phyloP scores from a whole-genome alignment of 805 yeast genomes.

The Ogataea sp. region DNA sequence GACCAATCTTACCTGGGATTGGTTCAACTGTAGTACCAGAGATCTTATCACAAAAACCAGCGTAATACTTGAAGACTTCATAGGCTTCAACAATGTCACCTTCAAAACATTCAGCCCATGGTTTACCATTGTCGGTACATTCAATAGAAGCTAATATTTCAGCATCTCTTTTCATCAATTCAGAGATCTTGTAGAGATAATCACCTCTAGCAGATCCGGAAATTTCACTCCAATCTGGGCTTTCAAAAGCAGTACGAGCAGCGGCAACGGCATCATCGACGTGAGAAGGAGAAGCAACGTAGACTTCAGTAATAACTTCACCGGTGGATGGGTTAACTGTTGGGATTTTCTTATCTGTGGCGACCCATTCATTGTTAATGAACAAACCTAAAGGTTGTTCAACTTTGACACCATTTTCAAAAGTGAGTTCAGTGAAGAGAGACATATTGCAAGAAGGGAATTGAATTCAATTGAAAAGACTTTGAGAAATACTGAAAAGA shows the following conservation, averaged over 20 bases:
- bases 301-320: conserved; percentile 49
- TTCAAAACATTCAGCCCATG: conserved; percentile 40
- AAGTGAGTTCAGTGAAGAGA: conserved; percentile 8
- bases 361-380: conserved; percentile 48
- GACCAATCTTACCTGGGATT: conserved; percentile 39
- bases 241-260: conserved; percentile 52
- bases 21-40: conserved; percentile 57
- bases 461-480: too few species aligned
- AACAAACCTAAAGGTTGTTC: conserved; percentile 43
- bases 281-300: conserved; percentile 48
- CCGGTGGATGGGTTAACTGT: conserved; percentile 38
- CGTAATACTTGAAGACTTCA: conserved; percentile 52
- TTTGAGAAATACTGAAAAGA: too few species aligned
- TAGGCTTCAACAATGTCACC: conserved; percentile 23
- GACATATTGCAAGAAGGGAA: too few species aligned
- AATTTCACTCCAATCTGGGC: conserved; percentile 35
- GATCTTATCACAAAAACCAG: conserved; percentile 75
- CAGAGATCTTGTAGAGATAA: conserved; percentile 42
- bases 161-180: conserved; percentile 39
- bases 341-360: conserved; percentile 16
- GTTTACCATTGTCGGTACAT: conserved; percentile 52
- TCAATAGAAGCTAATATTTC: conserved; percentile 47
- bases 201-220: conserved; percentile 47
- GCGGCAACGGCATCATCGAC: conserved; percentile 61
- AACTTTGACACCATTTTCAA: conserved; percentile 22